Percentiles rank a stretch among this genome's conserved stretches.
Conservation (phyloP, 169 alveolate species). For the Theileria parva region DNA sequence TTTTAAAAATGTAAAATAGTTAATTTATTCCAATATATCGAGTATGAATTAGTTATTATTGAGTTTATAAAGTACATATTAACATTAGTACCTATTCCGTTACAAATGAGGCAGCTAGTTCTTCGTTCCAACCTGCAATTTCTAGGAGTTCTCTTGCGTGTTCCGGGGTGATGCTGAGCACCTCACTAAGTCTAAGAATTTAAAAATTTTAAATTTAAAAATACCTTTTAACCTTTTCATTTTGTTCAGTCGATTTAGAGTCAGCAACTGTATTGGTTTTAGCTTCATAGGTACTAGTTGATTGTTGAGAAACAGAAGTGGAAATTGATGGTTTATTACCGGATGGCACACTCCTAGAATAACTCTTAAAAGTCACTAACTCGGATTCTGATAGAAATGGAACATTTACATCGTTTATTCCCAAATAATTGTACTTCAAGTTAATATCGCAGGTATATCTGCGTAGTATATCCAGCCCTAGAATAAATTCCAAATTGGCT, state of each 20-base stretch:
- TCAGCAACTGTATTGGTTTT: background rate
- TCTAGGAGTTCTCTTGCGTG: slow-evolving; percentile 40
- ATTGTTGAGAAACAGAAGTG: background rate
- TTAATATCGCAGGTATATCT: slow-evolving; percentile 91
- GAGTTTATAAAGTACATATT: slow-evolving; percentile 20
- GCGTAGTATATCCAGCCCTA: slow-evolving; percentile 93
- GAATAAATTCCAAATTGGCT: slow-evolving; percentile 86
- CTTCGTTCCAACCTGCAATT: slow-evolving; percentile 48
- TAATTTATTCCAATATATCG: background rate
- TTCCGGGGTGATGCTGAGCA: slow-evolving; percentile 29
- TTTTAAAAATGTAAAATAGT: background rate
- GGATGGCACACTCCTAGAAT: background rate
- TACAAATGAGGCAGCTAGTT: slow-evolving; percentile 39
- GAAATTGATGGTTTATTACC: background rate
- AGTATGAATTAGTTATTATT: background rate
- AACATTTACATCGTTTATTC: slow-evolving; percentile 84
- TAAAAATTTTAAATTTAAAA: background rate
- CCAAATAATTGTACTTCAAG: slow-evolving; percentile 82
- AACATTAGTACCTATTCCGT: background rate
- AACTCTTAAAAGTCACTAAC: background rate
- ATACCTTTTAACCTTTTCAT: slow-evolving; percentile 14
- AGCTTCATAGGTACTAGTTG: background rate
- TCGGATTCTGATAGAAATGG: slow-evolving; percentile 42
- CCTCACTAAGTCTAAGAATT: slow-evolving; percentile 38
- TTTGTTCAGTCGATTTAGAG: background rate